Evolutionary conservation across 2,329 filamentous ascomycete species (phyloP), one percentile per base, ranked within the genome.

Genomic region (Xylariaceae sp.): DNA sequence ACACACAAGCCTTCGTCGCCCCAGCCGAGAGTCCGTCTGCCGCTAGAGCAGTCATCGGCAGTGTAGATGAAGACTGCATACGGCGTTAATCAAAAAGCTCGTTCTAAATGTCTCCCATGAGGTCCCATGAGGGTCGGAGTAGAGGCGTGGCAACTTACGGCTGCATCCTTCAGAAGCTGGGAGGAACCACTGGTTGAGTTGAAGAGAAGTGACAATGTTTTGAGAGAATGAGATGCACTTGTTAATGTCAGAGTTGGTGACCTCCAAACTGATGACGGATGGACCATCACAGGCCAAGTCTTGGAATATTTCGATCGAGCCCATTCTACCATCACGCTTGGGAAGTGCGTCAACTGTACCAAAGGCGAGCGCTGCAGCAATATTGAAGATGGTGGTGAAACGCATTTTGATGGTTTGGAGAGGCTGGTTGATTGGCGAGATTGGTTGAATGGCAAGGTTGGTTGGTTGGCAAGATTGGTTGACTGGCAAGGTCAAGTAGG

Each of bases 141-240:
- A 18, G n/a, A 34, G 16, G 33, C 33, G 17, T n/a, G 15, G 43
- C 3, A 16, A 51, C 55, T 47, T 50, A 59, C 56, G 30, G 28
- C 7, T 49, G 49, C 54, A 59, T 22, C 48, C 49, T 22, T 45
- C 18, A 16, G 49, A 52, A n/a, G 46, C 54, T 26, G 48, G 34
- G 3, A 24, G 15, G 37, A 46, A 19, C 41, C 50, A 13, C 2
- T 9, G 24, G 43, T 59, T 54, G 1, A 58, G 38, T 29, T 43
- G 38, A 18, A 56, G 34, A 9, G 56, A 52, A 34, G 34, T 37
- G 40, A 54, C 39, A n/a, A n/a, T n/a, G n/a, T n/a, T n/a, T n/a
- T n/a, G n/a, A n/a, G n/a, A n/a, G 66, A 83, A 81, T 62, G 66
- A 64, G 11, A 58, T 31, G 50, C 56, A 59, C 13, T 16, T 18